Base-by-base conservation (phyloP, 2,329 filamentous ascomycete genomes). In the Epichloe festucae region DNA sequence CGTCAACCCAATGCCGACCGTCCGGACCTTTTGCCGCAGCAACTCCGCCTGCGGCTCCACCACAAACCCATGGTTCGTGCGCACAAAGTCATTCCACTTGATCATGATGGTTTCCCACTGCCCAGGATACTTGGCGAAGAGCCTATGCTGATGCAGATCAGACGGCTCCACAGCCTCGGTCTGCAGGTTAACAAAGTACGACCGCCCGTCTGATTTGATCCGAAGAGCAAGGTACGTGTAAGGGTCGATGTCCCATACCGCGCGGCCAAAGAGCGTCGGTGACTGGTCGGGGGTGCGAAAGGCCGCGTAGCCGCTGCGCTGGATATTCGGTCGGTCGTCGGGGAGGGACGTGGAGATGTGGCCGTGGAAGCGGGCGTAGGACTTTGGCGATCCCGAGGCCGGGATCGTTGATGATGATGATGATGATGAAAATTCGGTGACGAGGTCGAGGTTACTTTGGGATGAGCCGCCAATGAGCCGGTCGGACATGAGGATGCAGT, bases 71-170 rank as follows among this genome's bases (percentile, higher is more conserved):
- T 94, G 81, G 64, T 96, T 97, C 14, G 93, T 98, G 56, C 93
- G 78, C 53, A 98, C 91, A 69, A 98, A 97, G 57, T 95, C 89
- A 59, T 84, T 85, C 78, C 90, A 93, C 55, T 85, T 86, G 56
- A 98, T 85, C 46, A 94, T 68, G n/a, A 96, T 79, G 2, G 93
- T 96, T 74, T 98, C 91, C 93, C 93, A 98, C 61, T 90, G 78
- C 1, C 89, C 89, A 0, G 87, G 83, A 8, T 80, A 79, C 62
- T 83, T 84, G 8, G 85, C 77, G 59, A 89, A 95, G 4, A 98
- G 70, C 48, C 93, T 77, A 67, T 98, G 93, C 66, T 98, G 93
- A 67, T 97, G 93, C 56, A 98, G 75, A 66, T 98, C 93, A n/a
- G 89, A 91, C 11, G 89, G 87, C 46, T 95, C 87, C 51, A 98